phyloP scores from a whole-genome alignment of 306 rosid genomes.

The Trichosanthes cucumerina region DNA sequence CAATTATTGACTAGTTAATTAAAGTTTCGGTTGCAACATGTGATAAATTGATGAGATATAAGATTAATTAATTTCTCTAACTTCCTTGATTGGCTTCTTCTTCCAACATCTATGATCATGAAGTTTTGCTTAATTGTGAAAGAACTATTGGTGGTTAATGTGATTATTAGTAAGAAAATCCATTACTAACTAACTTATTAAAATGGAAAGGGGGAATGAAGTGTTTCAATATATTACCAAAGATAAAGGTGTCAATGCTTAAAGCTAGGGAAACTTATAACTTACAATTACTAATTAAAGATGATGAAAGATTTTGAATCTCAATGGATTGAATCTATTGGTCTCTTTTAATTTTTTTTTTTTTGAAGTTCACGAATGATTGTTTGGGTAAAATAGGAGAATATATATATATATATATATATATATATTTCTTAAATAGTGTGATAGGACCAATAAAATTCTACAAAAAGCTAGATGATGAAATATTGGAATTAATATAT shows the following conservation, averaged over 20 bases:
- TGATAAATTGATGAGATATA: not conserved
- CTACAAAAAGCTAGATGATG: not conserved
- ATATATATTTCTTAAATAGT: too few relatives aligned
- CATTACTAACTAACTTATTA: constrained; percentile 9
- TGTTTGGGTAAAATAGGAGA: too few relatives aligned
- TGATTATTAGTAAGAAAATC: constrained; percentile 1
- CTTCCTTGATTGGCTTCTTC: not conserved
- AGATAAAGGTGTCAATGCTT: not conserved
- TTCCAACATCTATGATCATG: not conserved
- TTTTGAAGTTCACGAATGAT: not conserved
- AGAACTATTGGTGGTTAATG: constrained; percentile 4
- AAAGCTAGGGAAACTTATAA: not conserved
- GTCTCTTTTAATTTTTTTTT: not conserved
- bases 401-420: too few relatives aligned
- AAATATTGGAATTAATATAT: too few relatives aligned
- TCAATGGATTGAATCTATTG: not conserved
- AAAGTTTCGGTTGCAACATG: not conserved
- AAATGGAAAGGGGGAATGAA: not conserved
- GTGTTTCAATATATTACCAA: not conserved
- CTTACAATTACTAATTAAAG: not conserved
- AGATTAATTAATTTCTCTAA: not conserved
- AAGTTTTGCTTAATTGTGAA: not conserved
- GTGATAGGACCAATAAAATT: too few relatives aligned
- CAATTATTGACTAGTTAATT: not conserved
- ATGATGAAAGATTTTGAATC: constrained; percentile 4